A percentile compares a stretch with the other conserved stretches of the same genome.
These are phyloP conservation scores for Panaeolus cyanescens DNA, from an alignment of 768 basidiomycete species.

Conservation along the genomic window DNA sequence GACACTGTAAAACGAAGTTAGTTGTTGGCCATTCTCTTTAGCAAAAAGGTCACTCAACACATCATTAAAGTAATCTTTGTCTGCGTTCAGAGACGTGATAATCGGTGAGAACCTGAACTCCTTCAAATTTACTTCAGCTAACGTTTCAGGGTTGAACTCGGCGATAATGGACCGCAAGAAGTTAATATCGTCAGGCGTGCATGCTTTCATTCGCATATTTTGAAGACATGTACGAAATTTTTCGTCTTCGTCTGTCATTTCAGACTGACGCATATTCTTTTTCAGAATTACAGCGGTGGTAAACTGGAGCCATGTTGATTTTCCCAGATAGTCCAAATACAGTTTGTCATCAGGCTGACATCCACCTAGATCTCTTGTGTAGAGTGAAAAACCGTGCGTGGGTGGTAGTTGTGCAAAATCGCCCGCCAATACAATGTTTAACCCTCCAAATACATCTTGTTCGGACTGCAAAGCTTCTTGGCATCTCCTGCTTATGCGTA, in stretches of 20 bases:
- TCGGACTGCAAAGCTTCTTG: constrained; percentile 13
- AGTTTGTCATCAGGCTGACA: not conserved
- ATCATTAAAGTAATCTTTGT: constrained; percentile 39
- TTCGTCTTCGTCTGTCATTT: constrained; percentile 11
- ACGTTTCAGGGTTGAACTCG: too few relatives aligned
- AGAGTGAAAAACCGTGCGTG: constrained; percentile 15
- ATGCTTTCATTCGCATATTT: too few relatives aligned
- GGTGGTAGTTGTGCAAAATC: constrained; percentile 38
- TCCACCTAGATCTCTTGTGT: too few relatives aligned
- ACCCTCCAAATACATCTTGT: constrained; percentile 32
- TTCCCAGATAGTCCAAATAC: constrained; percentile 22
- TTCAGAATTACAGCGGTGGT: constrained; percentile 31
- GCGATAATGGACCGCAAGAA: too few relatives aligned
- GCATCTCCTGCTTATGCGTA: constrained; percentile 25
- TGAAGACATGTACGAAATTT: constrained; percentile 14
- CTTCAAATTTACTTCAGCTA: too few relatives aligned
- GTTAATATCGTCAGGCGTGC: too few relatives aligned
- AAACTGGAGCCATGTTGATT: constrained; percentile 30
- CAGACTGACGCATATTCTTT: constrained; percentile 32
- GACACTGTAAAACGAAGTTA: constrained; percentile 25
- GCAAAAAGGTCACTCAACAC: constrained; percentile 32
- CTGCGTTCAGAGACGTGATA: constrained; percentile 37
- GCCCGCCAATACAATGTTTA: constrained; percentile 37
- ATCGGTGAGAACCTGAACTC: constrained; percentile 35
- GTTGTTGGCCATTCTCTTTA: constrained; percentile 23